Evolutionary conservation across 495 filamentous ascomycete species (phyloP), one percentile per base, ranked within the genome.

Genomic region (Parmelia sp.): DNA sequence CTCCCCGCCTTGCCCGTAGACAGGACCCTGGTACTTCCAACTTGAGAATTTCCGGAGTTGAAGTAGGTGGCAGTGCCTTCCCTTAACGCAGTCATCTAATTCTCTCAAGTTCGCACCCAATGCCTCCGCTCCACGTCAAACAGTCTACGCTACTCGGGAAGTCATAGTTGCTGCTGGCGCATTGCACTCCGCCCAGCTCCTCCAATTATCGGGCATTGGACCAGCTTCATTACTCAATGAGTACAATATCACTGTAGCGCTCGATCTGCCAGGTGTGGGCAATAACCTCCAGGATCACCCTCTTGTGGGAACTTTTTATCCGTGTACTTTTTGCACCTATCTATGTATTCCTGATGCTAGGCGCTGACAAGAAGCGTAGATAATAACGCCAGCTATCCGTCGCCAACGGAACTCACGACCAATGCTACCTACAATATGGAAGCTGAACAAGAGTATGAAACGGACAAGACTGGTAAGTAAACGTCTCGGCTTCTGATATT

Each of bases 131-230:
- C 71, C 39, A 56, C 64, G 36, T 60, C 64, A 61, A 5, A 71
- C 47, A 11, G 74, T 83, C 7, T 74, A 67, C 25, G 83, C 82
- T 0, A 74, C 71, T 8, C 78, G 76, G 57, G 85, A 88, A 68
- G 82, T 86, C 17, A 82, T 86, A 55, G 49, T 87, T n/a, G 78
- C 84, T 1, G 83, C 83, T 1, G 84, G 84, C 8, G 76, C 77
- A 2, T 70, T 87, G 19, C 81, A 85, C 62, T 83, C 81, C 40
- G 83, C 84, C 0, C 82, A 85, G 57, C 66, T 86, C 6, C 71
- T 86, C 8, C 80, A 84, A 64, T 70, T 84, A 3, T 80, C 77
- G 44, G 84, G 84, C 7, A 79, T 85, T 51, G 84, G 84, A 6
- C 76, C 79, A 4, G 69, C 69, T 11, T 72, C 70, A 19, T 57